Percentiles rank a stretch among this genome's conserved stretches.
phyloP scores from a whole-genome alignment of 768 basidiomycete species.

The Tylopilus felleus region DNA sequence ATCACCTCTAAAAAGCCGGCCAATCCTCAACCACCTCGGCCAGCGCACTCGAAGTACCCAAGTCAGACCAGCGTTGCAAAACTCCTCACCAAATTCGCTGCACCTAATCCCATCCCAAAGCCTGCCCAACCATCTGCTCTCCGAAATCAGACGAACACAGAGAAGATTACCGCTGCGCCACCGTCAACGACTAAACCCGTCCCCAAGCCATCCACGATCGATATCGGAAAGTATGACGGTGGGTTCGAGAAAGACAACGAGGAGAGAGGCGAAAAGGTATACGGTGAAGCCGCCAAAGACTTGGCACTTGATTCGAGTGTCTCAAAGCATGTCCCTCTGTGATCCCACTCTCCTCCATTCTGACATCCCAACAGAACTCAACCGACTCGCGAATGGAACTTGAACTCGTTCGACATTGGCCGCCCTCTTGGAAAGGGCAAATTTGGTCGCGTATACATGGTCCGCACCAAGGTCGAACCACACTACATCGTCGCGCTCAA shows the following conservation, averaged over 20 bases:
- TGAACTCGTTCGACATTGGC: constrained; percentile 90
- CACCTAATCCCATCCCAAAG: constrained; percentile 48
- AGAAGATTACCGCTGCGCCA: constrained; percentile 28
- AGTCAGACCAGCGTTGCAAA: constrained; percentile 64
- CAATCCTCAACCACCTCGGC: constrained; percentile 26
- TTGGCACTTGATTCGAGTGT: constrained; percentile 84
- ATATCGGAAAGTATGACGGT: constrained; percentile 94
- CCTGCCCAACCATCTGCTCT: constrained; percentile 39
- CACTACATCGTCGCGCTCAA: constrained; percentile 96
- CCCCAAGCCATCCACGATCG: constrained; percentile 38
- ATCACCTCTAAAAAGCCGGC: constrained; percentile 52
- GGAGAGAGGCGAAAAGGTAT: constrained; percentile 68
- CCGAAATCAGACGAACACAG: constrained; percentile 36
- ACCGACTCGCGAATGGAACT: constrained; percentile 81
- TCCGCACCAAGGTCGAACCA: constrained; percentile 83
- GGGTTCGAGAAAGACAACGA: constrained; percentile 90
- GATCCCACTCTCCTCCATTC: not conserved
- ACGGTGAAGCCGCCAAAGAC: constrained; percentile 74
- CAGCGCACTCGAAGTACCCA: constrained; percentile 48
- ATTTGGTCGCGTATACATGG: constrained; percentile 98
- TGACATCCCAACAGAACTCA: constrained; percentile 42
- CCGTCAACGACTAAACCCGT: constrained; percentile 19
- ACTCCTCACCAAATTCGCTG: constrained; percentile 70
- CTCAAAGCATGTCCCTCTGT: constrained; percentile 47
- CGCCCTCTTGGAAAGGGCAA: constrained; percentile 98